phyloP scores from a whole-genome alignment of 2,329 filamentous ascomycete genomes.

The Ophiostoma ulmi region DNA sequence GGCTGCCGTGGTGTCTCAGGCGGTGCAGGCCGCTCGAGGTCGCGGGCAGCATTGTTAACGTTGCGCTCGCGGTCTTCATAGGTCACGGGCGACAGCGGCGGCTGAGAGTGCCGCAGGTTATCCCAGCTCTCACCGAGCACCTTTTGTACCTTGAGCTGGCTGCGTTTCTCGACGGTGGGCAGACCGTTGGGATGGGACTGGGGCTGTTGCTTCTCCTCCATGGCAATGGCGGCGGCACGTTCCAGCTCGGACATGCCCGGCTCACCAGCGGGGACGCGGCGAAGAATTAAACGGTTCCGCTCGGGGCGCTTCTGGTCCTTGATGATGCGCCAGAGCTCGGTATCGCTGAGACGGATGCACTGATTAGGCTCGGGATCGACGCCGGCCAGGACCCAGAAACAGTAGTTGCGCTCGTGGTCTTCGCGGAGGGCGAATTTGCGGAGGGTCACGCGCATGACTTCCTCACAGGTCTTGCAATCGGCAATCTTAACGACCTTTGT shows the following conservation, averaged over 20 bases:
- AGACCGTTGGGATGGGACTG: neutral
- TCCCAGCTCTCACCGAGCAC: slow-evolving; percentile 83
- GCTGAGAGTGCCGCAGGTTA: slow-evolving; percentile 58
- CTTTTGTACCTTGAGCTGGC: slow-evolving; percentile 82
- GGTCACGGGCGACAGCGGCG: slow-evolving; percentile 78
- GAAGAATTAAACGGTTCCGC: slow-evolving; percentile 80
- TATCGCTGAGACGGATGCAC: slow-evolving; percentile 77
- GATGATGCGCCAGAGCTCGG: slow-evolving; percentile 85
- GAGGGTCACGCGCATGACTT: slow-evolving; percentile 84
- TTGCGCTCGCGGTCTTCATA: slow-evolving; percentile 65
- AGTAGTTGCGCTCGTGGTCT: slow-evolving; percentile 90
- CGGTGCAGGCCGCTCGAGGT: slow-evolving; percentile 53
- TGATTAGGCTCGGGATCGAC: slow-evolving; percentile 75
- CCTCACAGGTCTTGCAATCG: slow-evolving; percentile 84
- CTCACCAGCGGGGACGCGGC: slow-evolving; percentile 87
- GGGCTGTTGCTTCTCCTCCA: slow-evolving; percentile 68
- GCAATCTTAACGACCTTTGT: slow-evolving; percentile 93
- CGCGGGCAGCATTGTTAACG: slow-evolving; percentile 54
- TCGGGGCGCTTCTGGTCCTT: slow-evolving; percentile 80
- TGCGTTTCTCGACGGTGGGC: slow-evolving; percentile 64
- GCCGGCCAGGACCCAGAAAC: slow-evolving; percentile 89
- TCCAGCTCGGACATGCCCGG: slow-evolving; percentile 82
- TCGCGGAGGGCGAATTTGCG: slow-evolving; percentile 84
- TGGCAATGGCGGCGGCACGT: slow-evolving; percentile 79
- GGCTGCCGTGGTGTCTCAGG: slow-evolving; percentile 43